A percentile compares a stretch with the other conserved stretches of the same genome.
Conservation (phyloP, 2,329 filamentous ascomycete species). For the Cyphellophora attinorum region DNA sequence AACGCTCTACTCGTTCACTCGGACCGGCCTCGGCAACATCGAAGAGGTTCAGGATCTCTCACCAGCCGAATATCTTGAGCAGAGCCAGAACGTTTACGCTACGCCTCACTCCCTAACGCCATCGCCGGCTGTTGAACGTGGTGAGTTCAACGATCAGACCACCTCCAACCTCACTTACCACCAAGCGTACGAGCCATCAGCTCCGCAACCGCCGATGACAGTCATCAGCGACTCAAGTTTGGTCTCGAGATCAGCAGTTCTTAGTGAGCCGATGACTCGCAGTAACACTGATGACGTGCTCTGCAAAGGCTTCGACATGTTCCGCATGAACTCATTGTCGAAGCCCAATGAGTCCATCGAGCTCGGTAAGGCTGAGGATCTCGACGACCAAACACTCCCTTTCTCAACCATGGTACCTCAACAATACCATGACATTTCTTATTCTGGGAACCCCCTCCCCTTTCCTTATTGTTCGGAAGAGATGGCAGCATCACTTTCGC, state of each 20-base stretch:
- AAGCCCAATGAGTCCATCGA: slow-evolving; percentile 20
- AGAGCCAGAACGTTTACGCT: slow-evolving; percentile 24
- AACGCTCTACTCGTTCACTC: background rate
- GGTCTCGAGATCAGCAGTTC: slow-evolving; percentile 19
- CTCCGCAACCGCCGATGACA: slow-evolving; percentile 15
- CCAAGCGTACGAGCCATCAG: slow-evolving; percentile 17
- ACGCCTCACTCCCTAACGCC: slow-evolving; percentile 17
- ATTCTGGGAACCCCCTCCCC: slow-evolving; percentile 25
- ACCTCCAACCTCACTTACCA: background rate
- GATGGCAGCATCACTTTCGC: slow-evolving; percentile 42
- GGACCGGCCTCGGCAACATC: slow-evolving; percentile 20
- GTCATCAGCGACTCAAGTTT: slow-evolving; percentile 20
- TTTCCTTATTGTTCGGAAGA: slow-evolving; percentile 32
- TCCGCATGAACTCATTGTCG: slow-evolving; percentile 32
- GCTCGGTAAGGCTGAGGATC: slow-evolving; percentile 7
- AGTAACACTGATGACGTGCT: slow-evolving; percentile 36
- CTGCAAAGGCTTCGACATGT: slow-evolving; percentile 33
- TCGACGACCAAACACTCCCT: slow-evolving; percentile 14
- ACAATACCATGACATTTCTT: slow-evolving; percentile 6
- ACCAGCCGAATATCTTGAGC: slow-evolving; percentile 31
- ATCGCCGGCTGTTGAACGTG: slow-evolving; percentile 19
- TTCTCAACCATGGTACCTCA: slow-evolving; percentile 22
- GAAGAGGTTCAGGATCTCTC: slow-evolving; percentile 32
- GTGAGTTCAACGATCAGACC: slow-evolving; percentile 12
- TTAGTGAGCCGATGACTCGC: slow-evolving; percentile 33